Evolutionary conservation across 805 yeast genomes (phyloP), one percentile per base, ranked within the genome.

Genomic region (Metschnikowia bowlesiae): DNA sequence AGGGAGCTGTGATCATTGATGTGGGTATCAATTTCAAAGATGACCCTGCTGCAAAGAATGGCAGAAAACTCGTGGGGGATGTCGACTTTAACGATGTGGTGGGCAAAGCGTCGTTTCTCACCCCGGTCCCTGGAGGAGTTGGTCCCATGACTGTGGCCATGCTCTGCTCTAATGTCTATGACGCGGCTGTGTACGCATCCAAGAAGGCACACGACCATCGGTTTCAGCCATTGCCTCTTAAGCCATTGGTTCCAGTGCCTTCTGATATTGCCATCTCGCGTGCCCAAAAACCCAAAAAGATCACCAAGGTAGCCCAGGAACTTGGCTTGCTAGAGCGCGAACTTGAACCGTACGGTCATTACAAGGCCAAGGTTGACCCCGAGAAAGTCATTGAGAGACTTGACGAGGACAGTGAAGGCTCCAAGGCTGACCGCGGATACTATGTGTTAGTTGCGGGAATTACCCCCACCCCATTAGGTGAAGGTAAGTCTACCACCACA

Each of bases 71-170:
- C 65, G 96, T 89, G n/a, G 99, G 99, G 55, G 99, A 92, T 67
- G 97, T 89, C 40, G 97, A 91, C 62, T 92, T 76, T 62, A 86
- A 75, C 48, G 72, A 83, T 31, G 91, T 89, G 48, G 68, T 76
- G 50, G 66, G 73, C 46, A 78, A 76, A 48, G 94, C 91, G 2
- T 71, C 84, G 10, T 80, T 78, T 59, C 80, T 94, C 55, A 91
- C 98, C 6, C 99, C 99, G 14, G 99, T 92, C 49, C 99, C 99
- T 32, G 98, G 98, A 65, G 98, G 98, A 61, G 98, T 92, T 55
- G 99, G 99, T 38, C 99, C 99, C 56, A 92, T 92, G 98, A 92
- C 99, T 29, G 97, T 92, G 44, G 96, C 96, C 38, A 90, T 91
- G 97, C 81, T 92, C 53, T 80, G 91, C 54, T 80, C 85, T 56